Percentiles rank a stretch among this genome's conserved stretches.
Conservation (phyloP, 176 grass and related monocot species). For the Hsuehochloa calcarea region DNA sequence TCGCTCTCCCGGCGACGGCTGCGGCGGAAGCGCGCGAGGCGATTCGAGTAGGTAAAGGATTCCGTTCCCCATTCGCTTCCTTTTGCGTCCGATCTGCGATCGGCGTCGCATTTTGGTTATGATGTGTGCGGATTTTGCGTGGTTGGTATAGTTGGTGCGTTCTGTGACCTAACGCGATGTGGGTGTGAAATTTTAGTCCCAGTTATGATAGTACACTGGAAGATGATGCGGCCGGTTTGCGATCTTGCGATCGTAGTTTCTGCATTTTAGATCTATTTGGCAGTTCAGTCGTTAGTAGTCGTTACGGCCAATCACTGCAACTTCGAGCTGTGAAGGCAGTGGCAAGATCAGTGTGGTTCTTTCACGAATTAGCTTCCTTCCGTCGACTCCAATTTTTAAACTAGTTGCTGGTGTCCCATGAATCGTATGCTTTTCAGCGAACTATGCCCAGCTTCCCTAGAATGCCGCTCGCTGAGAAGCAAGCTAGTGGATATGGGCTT, state of each 20-base stretch:
- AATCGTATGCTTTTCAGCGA: background rate
- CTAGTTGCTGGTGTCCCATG: background rate
- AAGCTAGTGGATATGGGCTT: background rate
- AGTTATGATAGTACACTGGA: background rate
- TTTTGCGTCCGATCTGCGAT: background rate
- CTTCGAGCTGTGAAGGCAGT: background rate
- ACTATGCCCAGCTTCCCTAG: background rate
- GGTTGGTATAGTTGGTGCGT: background rate
- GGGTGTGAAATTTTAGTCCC: background rate
- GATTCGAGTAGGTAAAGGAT: too few relatives aligned
- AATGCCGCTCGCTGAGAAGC: background rate
- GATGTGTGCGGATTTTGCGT: too few relatives aligned
- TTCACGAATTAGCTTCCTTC: background rate
- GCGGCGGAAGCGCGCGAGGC: too few relatives aligned
- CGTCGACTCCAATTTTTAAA: background rate
- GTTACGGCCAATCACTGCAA: too few relatives aligned
- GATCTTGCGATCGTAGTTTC: background rate
- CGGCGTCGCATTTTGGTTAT: too few relatives aligned
- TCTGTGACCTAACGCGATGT: background rate
- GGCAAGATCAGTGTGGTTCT: background rate
- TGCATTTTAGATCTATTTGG: too few relatives aligned
- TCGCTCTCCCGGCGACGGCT: too few relatives aligned
- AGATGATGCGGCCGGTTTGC: background rate
- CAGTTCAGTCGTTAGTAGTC: too few relatives aligned
- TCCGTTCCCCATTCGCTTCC: too few relatives aligned